A percentile compares a stretch with the other conserved stretches of the same genome.
Conservation (phyloP, 192 early-diverging fungal species). For the Anaeromyces robustus region DNA sequence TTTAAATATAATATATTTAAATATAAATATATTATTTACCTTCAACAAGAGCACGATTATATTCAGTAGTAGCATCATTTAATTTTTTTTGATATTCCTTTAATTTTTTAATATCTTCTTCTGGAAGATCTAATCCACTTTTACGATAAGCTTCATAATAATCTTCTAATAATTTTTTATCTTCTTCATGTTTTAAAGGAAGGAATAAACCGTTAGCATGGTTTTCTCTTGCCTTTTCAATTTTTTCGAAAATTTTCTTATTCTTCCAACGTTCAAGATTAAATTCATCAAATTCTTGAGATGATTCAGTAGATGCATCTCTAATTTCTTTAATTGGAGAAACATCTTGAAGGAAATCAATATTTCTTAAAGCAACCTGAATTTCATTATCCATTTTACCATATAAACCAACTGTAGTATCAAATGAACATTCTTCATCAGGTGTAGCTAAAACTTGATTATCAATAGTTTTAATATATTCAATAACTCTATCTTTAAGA, state of each 20-base stretch:
- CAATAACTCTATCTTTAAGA: not conserved
- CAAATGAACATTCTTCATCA: not conserved
- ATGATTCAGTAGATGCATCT: slow-evolving; percentile 13
- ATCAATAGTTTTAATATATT: not conserved
- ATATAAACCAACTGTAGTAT: not conserved
- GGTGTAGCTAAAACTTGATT: not conserved
- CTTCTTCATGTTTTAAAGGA: slow-evolving; percentile 28
- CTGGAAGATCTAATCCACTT: slow-evolving; percentile 51
- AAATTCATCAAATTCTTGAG: slow-evolving; percentile 10
- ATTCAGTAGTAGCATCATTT: not conserved
- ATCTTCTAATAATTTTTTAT: slow-evolving; percentile 48
- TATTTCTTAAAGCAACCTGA: not conserved
- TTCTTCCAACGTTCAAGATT: slow-evolving; percentile 17
- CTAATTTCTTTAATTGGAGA: slow-evolving; percentile 13
- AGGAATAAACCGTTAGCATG: not conserved
- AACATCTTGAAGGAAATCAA: slow-evolving; percentile 13
- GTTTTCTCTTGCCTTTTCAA: slow-evolving; percentile 8
- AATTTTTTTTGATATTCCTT: slow-evolving; percentile 31
- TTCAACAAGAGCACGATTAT: slow-evolving; percentile 30
- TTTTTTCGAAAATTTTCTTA: slow-evolving; percentile 12
- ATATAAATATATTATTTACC: no score
- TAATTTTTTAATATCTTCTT: slow-evolving; percentile 37
- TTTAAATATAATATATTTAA: no score
- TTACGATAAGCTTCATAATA: slow-evolving; percentile 44
- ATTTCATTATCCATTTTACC: not conserved